Evolutionary conservation across 345 rosid genomes (phyloP), one percentile per base, ranked within the genome.

Genomic region (Angophora floribunda): DNA sequence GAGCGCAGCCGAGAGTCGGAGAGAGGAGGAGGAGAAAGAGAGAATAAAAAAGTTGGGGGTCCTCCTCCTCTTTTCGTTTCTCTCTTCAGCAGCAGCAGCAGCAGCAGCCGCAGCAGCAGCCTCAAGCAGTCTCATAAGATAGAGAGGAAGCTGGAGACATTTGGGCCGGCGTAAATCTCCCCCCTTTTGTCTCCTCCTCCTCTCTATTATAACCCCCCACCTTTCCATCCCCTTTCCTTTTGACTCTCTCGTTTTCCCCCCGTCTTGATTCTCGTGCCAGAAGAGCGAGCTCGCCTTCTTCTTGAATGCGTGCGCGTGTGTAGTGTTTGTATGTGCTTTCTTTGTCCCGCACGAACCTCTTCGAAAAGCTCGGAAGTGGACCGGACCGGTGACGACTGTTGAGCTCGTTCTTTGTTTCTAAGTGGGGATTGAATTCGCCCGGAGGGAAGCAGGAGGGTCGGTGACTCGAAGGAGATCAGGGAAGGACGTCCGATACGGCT

Each of bases 71-170:
- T 11, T 21, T 52, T 51, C 1, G 17, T 52, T 15, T 1, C 57
- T 53, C 7, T 53, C 59, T 19, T 36, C 41, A 36, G 41, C 41
- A 36, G 41, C 41, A 4, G 41, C 41, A 36, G 41, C 41, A 36
- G 4, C 41, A 36, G 41, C 41, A 36, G 41, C n/a, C n/a, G n/a
- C 41, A 36, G 41, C 41, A 36, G 41, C 41, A 36, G 41, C 41
- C 41, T 36, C 41, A 36, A 36, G 41, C 41, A 4, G 26, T 45
- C 84, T n/a, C 44, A 41, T 9, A 26, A 17, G 89, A 79, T 67
- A 55, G 95, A 94, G 95, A 93, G 95, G 95, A 89, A 92, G 94
- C 85, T 92, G 89, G 96, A 92, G 93, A 92, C 97, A 94, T 93
- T 94, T 92, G 94, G 93, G 88, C 92, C 28, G 65, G 86, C 89